phyloP scores from a whole-genome alignment of 164 flowering plant genomes.

The Berberis vulgaris region DNA sequence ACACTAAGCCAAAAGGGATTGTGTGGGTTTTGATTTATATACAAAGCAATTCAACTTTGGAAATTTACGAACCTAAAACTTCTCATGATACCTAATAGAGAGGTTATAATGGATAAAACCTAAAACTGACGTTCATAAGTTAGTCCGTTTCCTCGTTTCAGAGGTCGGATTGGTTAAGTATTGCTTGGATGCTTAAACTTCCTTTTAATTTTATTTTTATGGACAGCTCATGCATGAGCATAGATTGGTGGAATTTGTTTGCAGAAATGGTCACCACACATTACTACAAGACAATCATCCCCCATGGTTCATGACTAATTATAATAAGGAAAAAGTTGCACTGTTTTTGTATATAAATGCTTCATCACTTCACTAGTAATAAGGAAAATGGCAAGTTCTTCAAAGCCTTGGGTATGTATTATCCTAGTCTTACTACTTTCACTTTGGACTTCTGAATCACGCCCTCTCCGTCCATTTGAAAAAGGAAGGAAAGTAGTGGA shows the following conservation, averaged over 20 bases:
- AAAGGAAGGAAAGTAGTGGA: slow-evolving; percentile 1
- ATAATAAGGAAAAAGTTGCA: neutral
- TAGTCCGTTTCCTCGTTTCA: too few species aligned
- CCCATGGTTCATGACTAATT: too few species aligned
- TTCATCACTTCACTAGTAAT: neutral
- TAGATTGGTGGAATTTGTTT: neutral
- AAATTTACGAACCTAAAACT: too few species aligned
- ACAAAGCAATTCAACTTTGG: too few species aligned
- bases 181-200: neutral
- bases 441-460: slow-evolving; percentile 9
- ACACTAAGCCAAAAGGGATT: too few species aligned
- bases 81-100: too few species aligned
- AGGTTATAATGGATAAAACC: too few species aligned
- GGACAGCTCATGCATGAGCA: neutral
- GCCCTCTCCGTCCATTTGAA: neutral
- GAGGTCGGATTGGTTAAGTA: too few species aligned
- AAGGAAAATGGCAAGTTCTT: slow-evolving; percentile 18
- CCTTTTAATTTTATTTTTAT: neutral
- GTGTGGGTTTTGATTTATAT: too few species aligned
- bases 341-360: neutral
- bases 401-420: slow-evolving; percentile 17
- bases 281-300: neutral
- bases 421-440: slow-evolving; percentile 6
- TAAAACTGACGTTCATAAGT: too few species aligned
- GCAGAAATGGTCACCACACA: neutral